Evolutionary conservation across 768 basidiomycete genomes (phyloP).

Genomic region (Tylopilus felleus): DNA sequence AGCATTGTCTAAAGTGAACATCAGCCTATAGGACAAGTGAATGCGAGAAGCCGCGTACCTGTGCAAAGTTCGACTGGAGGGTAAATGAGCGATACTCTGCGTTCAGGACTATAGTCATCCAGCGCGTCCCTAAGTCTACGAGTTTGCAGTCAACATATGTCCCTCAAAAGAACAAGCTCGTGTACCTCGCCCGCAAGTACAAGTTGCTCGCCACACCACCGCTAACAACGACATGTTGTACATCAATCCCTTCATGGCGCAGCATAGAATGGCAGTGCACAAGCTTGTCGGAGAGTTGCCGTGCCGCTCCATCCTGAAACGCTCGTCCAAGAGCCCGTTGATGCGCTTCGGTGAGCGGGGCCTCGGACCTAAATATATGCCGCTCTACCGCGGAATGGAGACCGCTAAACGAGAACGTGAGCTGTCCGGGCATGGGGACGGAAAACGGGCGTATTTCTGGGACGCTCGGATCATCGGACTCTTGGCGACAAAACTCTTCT

Average conservation of each 20-base stretch:
- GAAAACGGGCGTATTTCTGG: constrained; percentile 41
- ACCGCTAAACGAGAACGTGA: constrained; percentile 78
- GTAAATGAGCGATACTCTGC: constrained; percentile 51
- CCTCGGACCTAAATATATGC: constrained; percentile 43
- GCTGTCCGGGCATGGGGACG: constrained; percentile 46
- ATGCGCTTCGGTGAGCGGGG: constrained; percentile 21
- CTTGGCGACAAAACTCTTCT: constrained; percentile 59
- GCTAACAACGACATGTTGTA: constrained; percentile 72
- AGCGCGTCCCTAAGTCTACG: constrained; percentile 35
- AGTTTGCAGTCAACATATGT: neutral
- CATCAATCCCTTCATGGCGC: constrained; percentile 43
- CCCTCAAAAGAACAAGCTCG: neutral
- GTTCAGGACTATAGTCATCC: constrained; percentile 22
- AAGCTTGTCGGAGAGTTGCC: constrained; percentile 76
- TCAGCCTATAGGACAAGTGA: neutral
- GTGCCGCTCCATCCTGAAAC: constrained; percentile 71
- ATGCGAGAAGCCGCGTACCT: constrained; percentile 41
- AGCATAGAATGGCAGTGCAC: constrained; percentile 32
- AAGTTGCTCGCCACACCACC: constrained; percentile 92
- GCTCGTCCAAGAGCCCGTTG: constrained; percentile 53
- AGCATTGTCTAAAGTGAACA: constrained; percentile 70
- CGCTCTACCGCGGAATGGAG: constrained; percentile 71
- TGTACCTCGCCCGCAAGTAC: constrained; percentile 63
- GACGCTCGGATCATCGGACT: constrained; percentile 16
- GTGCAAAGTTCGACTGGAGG: constrained; percentile 83